Conservation (phyloP, 306 rosid species). For the Quercus agrifolia region DNA sequence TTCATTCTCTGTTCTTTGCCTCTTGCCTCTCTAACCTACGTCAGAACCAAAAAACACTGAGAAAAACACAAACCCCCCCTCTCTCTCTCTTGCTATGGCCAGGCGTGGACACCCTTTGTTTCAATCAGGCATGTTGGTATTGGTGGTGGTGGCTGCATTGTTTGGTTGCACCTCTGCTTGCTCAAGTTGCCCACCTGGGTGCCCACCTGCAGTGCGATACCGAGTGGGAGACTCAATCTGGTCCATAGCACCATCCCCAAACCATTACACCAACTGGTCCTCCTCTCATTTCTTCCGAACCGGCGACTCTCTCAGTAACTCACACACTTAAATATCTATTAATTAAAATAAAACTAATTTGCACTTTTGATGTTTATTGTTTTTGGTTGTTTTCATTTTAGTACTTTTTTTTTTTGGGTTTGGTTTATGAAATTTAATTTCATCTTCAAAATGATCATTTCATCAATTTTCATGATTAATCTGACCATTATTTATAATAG, state of each 20-base stretch:
- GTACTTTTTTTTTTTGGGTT: too few relatives aligned
- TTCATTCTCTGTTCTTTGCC: not conserved
- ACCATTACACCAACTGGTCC: conserved; percentile 32
- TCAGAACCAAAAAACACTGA: too few relatives aligned
- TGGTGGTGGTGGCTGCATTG: not conserved
- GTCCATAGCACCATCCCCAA: conserved; percentile 21
- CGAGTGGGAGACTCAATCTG: conserved; percentile 36
- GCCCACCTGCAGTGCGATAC: conserved; percentile 18
- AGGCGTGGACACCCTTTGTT: not conserved
- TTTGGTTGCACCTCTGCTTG: conserved; percentile 15
- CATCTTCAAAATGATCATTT: too few relatives aligned
- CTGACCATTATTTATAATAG: too few relatives aligned
- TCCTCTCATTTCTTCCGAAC: conserved; percentile 28
- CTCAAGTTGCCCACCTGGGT: not conserved
- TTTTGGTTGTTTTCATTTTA: too few relatives aligned
- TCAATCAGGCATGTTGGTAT: not conserved
- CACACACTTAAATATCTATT: not conserved
- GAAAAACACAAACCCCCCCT: not conserved
- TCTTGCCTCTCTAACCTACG: not conserved
- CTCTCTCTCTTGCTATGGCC: not conserved
- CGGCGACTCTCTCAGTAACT: conserved; percentile 41
- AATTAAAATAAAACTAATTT: not conserved
- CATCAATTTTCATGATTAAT: too few relatives aligned
- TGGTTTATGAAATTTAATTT: too few relatives aligned
- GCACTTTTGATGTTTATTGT: too few relatives aligned